These are phyloP conservation scores for Kwoniella shivajii DNA, from an alignment of 1,284 basidiomycete genomes.

Conservation along the genomic window DNA sequence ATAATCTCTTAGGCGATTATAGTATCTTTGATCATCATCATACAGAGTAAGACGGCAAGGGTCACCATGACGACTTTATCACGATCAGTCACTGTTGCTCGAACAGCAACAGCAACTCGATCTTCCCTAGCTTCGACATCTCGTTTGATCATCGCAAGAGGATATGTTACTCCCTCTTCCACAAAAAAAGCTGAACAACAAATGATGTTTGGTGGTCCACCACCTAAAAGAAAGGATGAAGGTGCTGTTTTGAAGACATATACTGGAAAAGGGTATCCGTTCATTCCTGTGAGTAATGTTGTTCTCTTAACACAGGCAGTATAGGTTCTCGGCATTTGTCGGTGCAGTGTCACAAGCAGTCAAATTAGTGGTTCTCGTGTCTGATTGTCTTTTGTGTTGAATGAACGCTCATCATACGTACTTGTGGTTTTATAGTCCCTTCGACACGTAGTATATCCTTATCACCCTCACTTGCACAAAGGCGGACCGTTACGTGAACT, in stretches of 20 bases:
- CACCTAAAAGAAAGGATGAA: conserved; percentile 24
- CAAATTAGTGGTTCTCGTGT: too few relatives aligned
- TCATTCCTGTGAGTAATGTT: conserved; percentile 43
- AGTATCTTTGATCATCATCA: too few relatives aligned
- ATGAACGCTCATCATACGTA: background rate
- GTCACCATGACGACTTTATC: conserved; percentile 25
- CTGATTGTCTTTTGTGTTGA: too few relatives aligned
- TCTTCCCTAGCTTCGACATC: conserved; percentile 30
- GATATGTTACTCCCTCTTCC: conserved; percentile 26
- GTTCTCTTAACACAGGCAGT: background rate
- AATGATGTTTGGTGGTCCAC: conserved; percentile 31
- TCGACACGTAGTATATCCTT: conserved; percentile 80
- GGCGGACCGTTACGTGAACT: conserved; percentile 81
- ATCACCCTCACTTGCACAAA: conserved; percentile 78
- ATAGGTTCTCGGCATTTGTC: too few relatives aligned
- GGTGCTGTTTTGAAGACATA: conserved; percentile 45
- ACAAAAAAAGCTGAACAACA: conserved; percentile 9
- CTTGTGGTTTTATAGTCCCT: conserved; percentile 58
- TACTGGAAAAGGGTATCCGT: conserved; percentile 47
- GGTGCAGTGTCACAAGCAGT: too few relatives aligned
- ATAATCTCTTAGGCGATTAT: too few relatives aligned
- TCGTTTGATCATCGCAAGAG: conserved; percentile 9
- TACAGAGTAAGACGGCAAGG: too few relatives aligned
- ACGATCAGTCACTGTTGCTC: conserved; percentile 22
- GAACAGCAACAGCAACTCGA: conserved; percentile 14